Base-by-base conservation (phyloP, 148 eudicot genomes). In the Rhododendron simsii region DNA sequence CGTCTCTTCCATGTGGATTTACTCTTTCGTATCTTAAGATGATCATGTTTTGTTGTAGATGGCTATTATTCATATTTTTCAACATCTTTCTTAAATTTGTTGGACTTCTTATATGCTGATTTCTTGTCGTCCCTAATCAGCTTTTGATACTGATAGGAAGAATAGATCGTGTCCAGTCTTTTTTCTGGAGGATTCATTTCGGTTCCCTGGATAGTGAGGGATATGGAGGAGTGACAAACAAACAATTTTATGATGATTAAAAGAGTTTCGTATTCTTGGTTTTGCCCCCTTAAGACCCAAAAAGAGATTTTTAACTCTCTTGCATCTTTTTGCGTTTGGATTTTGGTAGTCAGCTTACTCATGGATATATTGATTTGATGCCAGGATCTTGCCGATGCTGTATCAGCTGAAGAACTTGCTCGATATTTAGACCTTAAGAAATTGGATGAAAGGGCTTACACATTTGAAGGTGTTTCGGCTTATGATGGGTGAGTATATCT, bases 381-480 rank as follows among this genome's bases (percentile, higher is more conserved):
- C 83, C 91, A 97, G 99, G 99, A 97, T 90, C 96, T 93, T 85
- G 87, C 96, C 82, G 93, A 94, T 59, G 94, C 99, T 57, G 96
- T 92, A 59, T 89, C 98, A 73, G 91, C 93, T 80, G 99, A 97
- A 88, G 99, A 95, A 89, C 93, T 97, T 87, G 94, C 94, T 82
- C 94, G 91, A 85, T 97, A 94, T 86, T 87, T 97, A 82, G 99
- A 97, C 87, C 99, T 97, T 41, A 97, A 97, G 83, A 95, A 95
- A 80, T 86, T 97, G 87, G 98, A 95, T 87, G 98, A 95, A 91
- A 88, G 98, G 88, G 95, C 91, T 69, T 97, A 93, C 86, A 93
- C 93, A 88, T 94, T 92, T 89, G 95, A 94, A 92, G 98, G 95
- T 85, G 96, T 97, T 90, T 97, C 99, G 21, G 95, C 91, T 23